Percentiles rank a stretch among this genome's conserved stretches.
These are phyloP conservation scores for Drosera capensis DNA, from an alignment of 148 eudicot species.

Conservation along the genomic window DNA sequence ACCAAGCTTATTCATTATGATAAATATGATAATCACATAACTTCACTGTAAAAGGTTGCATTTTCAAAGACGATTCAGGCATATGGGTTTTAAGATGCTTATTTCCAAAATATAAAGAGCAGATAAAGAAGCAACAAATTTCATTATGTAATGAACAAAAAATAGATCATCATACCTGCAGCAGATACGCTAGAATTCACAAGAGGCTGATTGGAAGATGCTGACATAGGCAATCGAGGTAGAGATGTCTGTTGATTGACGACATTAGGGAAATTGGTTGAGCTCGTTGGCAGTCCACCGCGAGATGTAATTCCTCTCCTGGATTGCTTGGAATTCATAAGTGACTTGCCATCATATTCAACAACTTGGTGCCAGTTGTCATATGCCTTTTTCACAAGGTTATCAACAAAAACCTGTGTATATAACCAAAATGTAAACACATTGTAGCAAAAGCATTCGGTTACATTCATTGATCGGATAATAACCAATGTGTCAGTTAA, in stretches of 20 bases:
- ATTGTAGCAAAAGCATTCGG: background rate
- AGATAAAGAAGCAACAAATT: background rate
- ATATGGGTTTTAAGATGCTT: too few species aligned
- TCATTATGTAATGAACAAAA: background rate
- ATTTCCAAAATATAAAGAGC: background rate
- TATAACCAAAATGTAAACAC: constrained; percentile 3
- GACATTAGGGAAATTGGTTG: background rate
- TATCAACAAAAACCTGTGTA: constrained; percentile 64
- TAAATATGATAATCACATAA: too few species aligned
- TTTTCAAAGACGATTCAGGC: too few species aligned
- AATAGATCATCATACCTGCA: background rate
- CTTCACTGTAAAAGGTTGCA: too few species aligned
- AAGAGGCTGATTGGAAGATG: background rate
- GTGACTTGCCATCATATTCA: constrained; percentile 6
- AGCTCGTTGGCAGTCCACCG: background rate
- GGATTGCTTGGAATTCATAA: background rate
- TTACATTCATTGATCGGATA: background rate
- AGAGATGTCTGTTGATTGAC: constrained; percentile 1
- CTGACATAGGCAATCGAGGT: constrained; percentile 1
- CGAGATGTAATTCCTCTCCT: background rate
- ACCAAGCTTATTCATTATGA: too few species aligned
- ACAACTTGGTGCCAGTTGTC: constrained; percentile 7
- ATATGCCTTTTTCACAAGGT: constrained; percentile 79
- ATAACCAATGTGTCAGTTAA: too few species aligned
- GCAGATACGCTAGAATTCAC: background rate